phyloP scores from a whole-genome alignment of 495 filamentous ascomycete species.

The Neurospora africana region DNA sequence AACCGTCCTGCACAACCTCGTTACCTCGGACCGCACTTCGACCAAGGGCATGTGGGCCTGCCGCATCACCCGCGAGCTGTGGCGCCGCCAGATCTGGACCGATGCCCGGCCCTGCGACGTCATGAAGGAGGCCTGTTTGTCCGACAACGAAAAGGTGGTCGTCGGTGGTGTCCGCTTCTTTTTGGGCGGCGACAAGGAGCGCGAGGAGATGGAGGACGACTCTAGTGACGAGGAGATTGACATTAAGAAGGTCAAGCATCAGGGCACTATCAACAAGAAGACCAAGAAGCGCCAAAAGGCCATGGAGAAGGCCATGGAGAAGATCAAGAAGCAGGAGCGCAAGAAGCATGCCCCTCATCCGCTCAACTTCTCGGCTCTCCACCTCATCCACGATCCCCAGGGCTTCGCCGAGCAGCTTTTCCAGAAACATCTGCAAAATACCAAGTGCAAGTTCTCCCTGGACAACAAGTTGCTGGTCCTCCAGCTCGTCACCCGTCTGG shows the following conservation, averaged over 20 bases:
- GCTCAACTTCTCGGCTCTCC: conserved; percentile 92
- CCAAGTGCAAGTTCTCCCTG: conserved; percentile 75
- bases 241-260: conserved; percentile 71
- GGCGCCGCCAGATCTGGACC: conserved; percentile 31
- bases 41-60: conserved; percentile 85
- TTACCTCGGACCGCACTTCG: conserved; percentile 72
- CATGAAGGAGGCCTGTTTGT: conserved; percentile 81
- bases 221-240: conserved; percentile 75
- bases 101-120: conserved; percentile 77
- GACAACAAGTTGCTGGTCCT: conserved; percentile 83
- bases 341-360: conserved; percentile 80
- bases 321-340: conserved; percentile 61
- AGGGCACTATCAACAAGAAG: conserved; percentile 89
- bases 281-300: conserved; percentile 71
- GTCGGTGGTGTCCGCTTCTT: conserved; percentile 86
- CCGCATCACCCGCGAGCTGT: conserved; percentile 29
- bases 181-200: conserved; percentile 86
- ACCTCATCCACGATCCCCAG: conserved; percentile 90
- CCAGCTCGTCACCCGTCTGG: conserved; percentile 79
- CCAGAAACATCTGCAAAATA: conserved; percentile 78
- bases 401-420: conserved; percentile 88
- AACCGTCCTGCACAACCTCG: conserved; percentile 80
- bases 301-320: conserved; percentile 66
- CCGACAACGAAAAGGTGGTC: conserved; percentile 83
- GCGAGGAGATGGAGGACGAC: conserved; percentile 84